Conservation (phyloP, 2,329 filamentous ascomycete species). For the Emergomyces pasteurianus region DNA sequence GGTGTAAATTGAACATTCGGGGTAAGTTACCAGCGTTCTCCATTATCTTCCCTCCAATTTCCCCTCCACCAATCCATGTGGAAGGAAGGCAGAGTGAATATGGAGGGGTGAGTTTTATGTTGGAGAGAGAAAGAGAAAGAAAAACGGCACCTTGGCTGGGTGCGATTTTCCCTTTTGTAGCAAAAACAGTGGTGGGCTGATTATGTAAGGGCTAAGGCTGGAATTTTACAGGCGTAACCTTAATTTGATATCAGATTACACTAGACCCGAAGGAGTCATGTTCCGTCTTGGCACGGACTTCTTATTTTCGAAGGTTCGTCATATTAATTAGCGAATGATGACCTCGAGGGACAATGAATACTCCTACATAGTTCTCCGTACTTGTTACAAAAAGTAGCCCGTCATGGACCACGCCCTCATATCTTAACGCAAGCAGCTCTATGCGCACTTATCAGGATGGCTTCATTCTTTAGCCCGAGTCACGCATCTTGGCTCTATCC, state of each 20-base stretch:
- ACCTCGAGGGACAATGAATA: background rate
- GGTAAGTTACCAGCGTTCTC: conserved; percentile 32
- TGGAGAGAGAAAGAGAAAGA: conserved; percentile 24
- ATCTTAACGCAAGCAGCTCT: background rate
- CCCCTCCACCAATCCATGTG: conserved; percentile 33
- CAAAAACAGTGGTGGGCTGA: background rate
- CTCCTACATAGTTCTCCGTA: no score
- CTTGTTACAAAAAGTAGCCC: background rate
- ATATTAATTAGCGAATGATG: background rate
- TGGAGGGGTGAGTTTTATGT: conserved; percentile 33
- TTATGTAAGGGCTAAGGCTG: background rate
- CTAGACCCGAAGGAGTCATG: background rate
- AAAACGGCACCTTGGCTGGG: conserved; percentile 8
- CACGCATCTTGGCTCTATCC: conserved; percentile 38
- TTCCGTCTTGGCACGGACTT: background rate
- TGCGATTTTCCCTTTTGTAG: conserved; percentile 18
- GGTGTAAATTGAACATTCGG: conserved; percentile 27
- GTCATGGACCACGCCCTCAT: background rate
- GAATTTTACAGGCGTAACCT: background rate
- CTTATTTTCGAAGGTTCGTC: background rate
- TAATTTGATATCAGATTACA: background rate
- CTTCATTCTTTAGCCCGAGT: conserved; percentile 16
- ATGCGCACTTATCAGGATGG: conserved; percentile 3
- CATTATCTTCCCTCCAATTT: conserved; percentile 34
- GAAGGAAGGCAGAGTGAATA: conserved; percentile 36